phyloP scores from a whole-genome alignment of 2,329 filamentous ascomycete genomes.

The Teratosphaeria zuluensis region DNA sequence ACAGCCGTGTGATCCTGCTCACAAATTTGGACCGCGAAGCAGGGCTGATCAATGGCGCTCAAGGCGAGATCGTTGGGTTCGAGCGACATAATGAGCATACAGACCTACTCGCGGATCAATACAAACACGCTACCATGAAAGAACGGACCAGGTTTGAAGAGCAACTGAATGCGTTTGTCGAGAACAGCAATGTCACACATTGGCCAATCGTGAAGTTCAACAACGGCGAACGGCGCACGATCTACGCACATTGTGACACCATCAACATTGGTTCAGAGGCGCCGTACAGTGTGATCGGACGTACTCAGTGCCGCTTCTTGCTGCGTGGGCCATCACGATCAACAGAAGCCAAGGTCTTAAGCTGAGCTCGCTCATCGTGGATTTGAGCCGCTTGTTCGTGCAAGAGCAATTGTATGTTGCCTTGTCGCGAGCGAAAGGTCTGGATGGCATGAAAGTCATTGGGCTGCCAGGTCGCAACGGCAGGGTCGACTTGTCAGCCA shows the following conservation, averaged over 20 bases:
- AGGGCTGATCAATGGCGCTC: slow-evolving; percentile 40
- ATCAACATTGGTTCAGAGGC: slow-evolving; percentile 35
- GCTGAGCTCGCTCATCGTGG: slow-evolving; percentile 46
- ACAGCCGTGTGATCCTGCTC: slow-evolving; percentile 45
- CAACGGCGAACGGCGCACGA: slow-evolving; percentile 11
- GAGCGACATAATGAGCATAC: not conserved
- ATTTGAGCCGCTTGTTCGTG: slow-evolving; percentile 44
- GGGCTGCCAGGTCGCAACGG: too few relatives aligned
- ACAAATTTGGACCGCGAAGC: slow-evolving; percentile 36
- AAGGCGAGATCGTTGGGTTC: slow-evolving; percentile 36
- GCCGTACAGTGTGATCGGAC: slow-evolving; percentile 40
- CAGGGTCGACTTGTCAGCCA: too few relatives aligned
- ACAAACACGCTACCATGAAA: too few relatives aligned
- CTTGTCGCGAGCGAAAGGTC: slow-evolving; percentile 43
- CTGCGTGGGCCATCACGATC: slow-evolving; percentile 53
- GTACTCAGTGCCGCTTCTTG: slow-evolving; percentile 52
- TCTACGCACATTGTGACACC: slow-evolving; percentile 42
- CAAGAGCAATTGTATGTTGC: slow-evolving; percentile 55
- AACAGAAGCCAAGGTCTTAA: slow-evolving; percentile 56
- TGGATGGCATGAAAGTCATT: slow-evolving; percentile 41
- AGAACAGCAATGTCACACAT: not conserved
- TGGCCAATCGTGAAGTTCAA: not conserved
- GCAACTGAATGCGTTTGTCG: not conserved
- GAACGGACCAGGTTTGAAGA: too few relatives aligned
- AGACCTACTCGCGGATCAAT: too few relatives aligned